Evolutionary conservation across 2,329 filamentous ascomycete genomes (phyloP).

Genomic region (Paecilomyces fulvus): DNA sequence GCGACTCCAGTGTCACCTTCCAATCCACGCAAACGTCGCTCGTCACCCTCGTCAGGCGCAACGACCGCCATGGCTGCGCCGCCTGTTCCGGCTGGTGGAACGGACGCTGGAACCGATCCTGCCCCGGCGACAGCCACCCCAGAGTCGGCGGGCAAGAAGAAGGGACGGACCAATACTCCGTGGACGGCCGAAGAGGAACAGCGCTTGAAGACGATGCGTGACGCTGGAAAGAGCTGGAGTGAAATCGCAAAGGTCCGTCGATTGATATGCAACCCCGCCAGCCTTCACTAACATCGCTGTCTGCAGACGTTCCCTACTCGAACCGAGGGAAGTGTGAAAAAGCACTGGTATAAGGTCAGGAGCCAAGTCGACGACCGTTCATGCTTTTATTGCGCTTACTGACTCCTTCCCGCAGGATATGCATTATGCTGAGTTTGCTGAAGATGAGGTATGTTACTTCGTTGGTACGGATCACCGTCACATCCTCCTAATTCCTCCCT

Average conservation of each 20-base stretch:
- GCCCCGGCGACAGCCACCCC: conserved; percentile 14
- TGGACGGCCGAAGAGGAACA: conserved; percentile 96
- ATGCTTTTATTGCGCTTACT: conserved; percentile 9
- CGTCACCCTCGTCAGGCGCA: conserved; percentile 29
- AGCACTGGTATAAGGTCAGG: conserved; percentile 95
- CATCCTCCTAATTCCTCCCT: conserved; percentile 1
- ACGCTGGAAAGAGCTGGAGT: conserved; percentile 88
- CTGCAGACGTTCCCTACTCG: conserved; percentile 75
- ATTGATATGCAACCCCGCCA: neutral
- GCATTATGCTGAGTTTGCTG: conserved; percentile 97
- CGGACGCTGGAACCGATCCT: conserved; percentile 21
- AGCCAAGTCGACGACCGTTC: conserved; percentile 1
- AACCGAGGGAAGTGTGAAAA: conserved; percentile 97
- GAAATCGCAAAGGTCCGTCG: conserved; percentile 84
- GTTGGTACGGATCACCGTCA: conserved; percentile 12
- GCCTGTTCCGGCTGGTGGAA: conserved; percentile 17
- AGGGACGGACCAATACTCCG: conserved; percentile 95
- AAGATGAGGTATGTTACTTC: conserved; percentile 68
- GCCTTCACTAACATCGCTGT: conserved; percentile 3
- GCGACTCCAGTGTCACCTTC: conserved; percentile 15
- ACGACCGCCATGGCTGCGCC: conserved; percentile 30
- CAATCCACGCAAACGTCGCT: conserved; percentile 38
- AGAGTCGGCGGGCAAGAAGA: conserved; percentile 52
- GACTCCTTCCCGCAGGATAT: conserved; percentile 60
- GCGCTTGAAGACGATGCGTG: conserved; percentile 85